Conservation (phyloP, 1,284 basidiomycete species). For the Fomes fomentarius region DNA sequence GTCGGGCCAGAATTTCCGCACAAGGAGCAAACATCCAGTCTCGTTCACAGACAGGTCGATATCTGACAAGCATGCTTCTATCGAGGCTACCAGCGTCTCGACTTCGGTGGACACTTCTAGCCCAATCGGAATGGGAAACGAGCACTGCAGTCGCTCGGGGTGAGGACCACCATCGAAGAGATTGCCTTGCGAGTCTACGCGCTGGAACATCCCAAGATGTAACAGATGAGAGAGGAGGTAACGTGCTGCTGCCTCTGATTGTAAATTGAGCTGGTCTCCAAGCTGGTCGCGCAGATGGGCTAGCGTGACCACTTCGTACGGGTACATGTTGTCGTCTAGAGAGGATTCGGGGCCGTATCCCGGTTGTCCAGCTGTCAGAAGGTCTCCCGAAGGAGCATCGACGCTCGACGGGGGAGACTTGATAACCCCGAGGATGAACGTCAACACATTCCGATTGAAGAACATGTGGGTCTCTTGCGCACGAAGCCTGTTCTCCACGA, state of each 20-base stretch:
- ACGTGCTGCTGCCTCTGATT: constrained; percentile 53
- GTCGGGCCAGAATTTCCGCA: constrained; percentile 72
- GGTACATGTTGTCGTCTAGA: constrained; percentile 40
- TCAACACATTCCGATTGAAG: constrained; percentile 69
- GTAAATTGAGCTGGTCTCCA: constrained; percentile 59
- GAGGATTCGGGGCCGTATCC: background rate
- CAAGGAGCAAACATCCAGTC: constrained; percentile 66
- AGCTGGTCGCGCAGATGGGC: constrained; percentile 64
- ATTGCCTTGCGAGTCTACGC: constrained; percentile 40
- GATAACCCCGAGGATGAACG: constrained; percentile 58
- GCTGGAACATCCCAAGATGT: constrained; percentile 62
- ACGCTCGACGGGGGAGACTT: constrained; percentile 46
- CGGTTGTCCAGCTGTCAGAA: constrained; percentile 46
- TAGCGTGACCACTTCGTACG: constrained; percentile 63
- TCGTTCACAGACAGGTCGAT: constrained; percentile 77
- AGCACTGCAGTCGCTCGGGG: constrained; percentile 43
- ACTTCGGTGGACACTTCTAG: constrained; percentile 74
- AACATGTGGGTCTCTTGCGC: constrained; percentile 51
- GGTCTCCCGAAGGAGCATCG: constrained; percentile 39
- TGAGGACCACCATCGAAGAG: constrained; percentile 40
- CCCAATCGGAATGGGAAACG: constrained; percentile 69
- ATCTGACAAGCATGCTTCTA: constrained; percentile 74
- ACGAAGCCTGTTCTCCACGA: constrained; percentile 47
- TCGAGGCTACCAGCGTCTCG: constrained; percentile 68
- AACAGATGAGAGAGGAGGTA: constrained; percentile 62